Evolutionary conservation across 2,329 filamentous ascomycete species (phyloP), one percentile per base, ranked within the genome.

Genomic region (Biscogniauxia marginata): DNA sequence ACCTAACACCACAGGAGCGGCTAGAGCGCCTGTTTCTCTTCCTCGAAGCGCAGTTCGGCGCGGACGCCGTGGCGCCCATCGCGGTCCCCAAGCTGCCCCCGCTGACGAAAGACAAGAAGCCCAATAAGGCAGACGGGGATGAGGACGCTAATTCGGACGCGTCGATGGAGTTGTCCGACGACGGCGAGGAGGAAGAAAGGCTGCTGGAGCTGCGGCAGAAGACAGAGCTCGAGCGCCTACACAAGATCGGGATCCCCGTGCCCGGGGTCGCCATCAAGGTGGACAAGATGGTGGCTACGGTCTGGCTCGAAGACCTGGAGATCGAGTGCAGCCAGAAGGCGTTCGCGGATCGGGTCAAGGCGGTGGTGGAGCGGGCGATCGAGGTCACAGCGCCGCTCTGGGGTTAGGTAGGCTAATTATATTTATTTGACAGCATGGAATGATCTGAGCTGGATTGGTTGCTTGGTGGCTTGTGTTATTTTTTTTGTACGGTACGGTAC

Each of bases 21-120:
- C 85, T 98, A 44, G 84, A 88, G 60, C 87, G 93, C 30, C 85
- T 99, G 19, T 89, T 96, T 75, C 90, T 96, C 85, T 96, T 99
- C 78, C 87, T 99, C 13, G 95, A 99, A 78, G 90, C 93, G 2
- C 95, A 99, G 72, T 99, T 99, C 70, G 95, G 95, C 59, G 80
- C 85, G 25, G 88, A 95, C 61, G 88, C 91, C 57, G 86, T 98
- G 55, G 80, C 83, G 0, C 92, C 93, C 4, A 89, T 98, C 63
- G 82, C 87, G 43, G 77, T 74, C 68, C 77, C 91, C 57, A 83
- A 86, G 71, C 71, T 85, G 2, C 77, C 79, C 0, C 61, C 75
- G 6, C 65, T 76, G 24, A 63, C 68, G n/a, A 69, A 64, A 52
- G 65, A 72, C 8, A 65, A 65, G 57, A 72, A 75, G 55, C 62